phyloP scores from a whole-genome alignment of 208 protist genomes.

The Trichomonas vaginalis region DNA sequence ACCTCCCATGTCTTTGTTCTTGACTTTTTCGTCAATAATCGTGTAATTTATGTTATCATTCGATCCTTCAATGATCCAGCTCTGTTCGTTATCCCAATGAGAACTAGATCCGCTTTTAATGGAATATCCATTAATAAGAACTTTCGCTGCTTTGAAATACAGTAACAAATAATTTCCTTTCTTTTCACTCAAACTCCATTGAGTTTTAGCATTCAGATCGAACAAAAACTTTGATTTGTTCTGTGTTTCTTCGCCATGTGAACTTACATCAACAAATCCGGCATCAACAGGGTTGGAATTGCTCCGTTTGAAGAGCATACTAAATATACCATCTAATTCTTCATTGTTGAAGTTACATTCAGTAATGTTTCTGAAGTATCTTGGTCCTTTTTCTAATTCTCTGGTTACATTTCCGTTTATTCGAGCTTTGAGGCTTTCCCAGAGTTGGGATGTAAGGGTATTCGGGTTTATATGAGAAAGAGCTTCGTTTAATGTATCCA shows the following conservation, averaged over 20 bases:
- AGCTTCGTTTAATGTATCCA: neutral
- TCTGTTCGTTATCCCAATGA: neutral
- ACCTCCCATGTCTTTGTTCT: neutral
- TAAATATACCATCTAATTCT: neutral
- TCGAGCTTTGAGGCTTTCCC: neutral
- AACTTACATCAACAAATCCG: neutral
- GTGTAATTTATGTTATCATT: neutral
- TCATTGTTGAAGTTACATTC: neutral
- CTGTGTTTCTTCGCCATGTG: neutral
- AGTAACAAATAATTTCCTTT: neutral
- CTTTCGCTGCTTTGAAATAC: neutral
- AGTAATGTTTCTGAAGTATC: neutral
- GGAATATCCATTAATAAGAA: neutral
- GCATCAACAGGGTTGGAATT: neutral
- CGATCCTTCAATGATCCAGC: neutral
- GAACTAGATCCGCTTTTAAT: neutral
- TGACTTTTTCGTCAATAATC: neutral
- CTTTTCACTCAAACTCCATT: neutral
- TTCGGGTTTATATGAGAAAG: neutral
- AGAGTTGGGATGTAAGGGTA: neutral
- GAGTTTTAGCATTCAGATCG: neutral
- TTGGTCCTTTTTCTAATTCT: neutral
- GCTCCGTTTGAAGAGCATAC: neutral
- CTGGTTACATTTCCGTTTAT: neutral
- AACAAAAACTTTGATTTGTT: neutral